phyloP scores from a whole-genome alignment of 352 stramenopile species.

The Thalassiosira ordinaria region DNA sequence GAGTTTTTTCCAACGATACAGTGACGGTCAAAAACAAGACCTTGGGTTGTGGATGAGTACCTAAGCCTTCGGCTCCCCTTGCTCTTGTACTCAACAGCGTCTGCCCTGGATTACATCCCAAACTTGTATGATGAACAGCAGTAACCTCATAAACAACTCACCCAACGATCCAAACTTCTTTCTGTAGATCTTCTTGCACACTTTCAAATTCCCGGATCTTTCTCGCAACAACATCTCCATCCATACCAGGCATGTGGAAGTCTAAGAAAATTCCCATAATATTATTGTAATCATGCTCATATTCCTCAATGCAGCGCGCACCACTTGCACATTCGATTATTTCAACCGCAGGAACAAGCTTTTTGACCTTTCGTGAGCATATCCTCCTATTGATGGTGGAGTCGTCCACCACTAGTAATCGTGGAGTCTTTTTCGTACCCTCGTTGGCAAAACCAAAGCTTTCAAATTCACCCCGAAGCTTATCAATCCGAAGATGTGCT shows the following conservation, averaged over 20 bases:
- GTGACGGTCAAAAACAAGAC: no score
- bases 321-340: slow-evolving; percentile 33
- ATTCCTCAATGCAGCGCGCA: slow-evolving; percentile 17
- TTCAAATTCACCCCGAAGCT: slow-evolving; percentile 29
- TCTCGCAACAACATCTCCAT: slow-evolving; percentile 26
- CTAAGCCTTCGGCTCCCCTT: no score
- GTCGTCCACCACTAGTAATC: slow-evolving; percentile 34
- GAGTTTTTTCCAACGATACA: no score
- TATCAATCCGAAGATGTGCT: slow-evolving; percentile 2
- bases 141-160: not conserved
- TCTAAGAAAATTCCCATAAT: slow-evolving; percentile 46
- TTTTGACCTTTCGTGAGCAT: slow-evolving; percentile 32
- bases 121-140: no score
- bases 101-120: no score
- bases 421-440: not conserved
- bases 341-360: slow-evolving; percentile 7
- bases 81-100: no score
- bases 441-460: not conserved
- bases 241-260: slow-evolving; percentile 46
- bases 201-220: slow-evolving; percentile 32
- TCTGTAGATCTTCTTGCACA: slow-evolving; percentile 4
- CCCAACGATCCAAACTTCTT: slow-evolving; percentile 26
- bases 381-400: slow-evolving; percentile 29
- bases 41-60: no score
- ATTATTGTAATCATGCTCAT: slow-evolving; percentile 14